Percentiles rank a stretch among this genome's conserved stretches.
Conservation (phyloP, 257 asterid genomes). For the Mitragyna speciosa region DNA sequence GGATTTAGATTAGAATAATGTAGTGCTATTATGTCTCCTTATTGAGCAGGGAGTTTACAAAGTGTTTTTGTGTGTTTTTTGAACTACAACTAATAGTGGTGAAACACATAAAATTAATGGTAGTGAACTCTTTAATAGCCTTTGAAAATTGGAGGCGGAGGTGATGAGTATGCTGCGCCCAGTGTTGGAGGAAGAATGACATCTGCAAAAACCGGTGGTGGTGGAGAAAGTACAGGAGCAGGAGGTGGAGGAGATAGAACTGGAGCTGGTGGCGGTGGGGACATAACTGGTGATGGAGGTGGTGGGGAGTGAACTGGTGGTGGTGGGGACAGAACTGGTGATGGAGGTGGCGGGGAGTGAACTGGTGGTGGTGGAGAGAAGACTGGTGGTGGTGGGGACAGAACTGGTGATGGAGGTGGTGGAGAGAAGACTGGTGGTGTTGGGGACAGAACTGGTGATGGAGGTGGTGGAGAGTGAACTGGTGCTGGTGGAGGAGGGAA, state of each 20-base stretch:
- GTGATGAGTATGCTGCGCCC: slow-evolving; percentile 49
- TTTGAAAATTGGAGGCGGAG: slow-evolving; percentile 74
- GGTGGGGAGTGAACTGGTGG: neutral
- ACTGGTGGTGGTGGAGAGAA: slow-evolving; percentile 7
- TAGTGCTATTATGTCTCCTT: neutral
- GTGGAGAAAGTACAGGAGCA: slow-evolving; percentile 35
- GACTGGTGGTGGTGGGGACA: slow-evolving; percentile 16
- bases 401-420: too few relatives aligned
- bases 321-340: neutral
- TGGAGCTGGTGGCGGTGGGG: slow-evolving; percentile 15
- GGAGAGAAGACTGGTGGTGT: slow-evolving; percentile 18
- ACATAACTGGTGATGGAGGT: slow-evolving; percentile 6
- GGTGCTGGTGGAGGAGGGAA: slow-evolving; percentile 30
- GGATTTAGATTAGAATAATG: neutral
- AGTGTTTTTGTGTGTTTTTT: neutral
- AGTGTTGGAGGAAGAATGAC: slow-evolving; percentile 45
- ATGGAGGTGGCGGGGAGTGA: neutral
- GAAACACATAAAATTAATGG: slow-evolving; percentile 14
- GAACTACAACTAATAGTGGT: neutral
- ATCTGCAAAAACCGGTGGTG: slow-evolving; percentile 32
- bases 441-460: slow-evolving; percentile 5
- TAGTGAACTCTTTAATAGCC: slow-evolving; percentile 49
- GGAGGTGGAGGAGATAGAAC: slow-evolving; percentile 25
- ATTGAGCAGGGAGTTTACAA: neutral
- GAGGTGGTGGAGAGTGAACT: neutral